A percentile compares a stretch with the other conserved stretches of the same genome.
Evolutionary conservation across 495 filamentous ascomycete species (phyloP).

Genomic region (Annulohypoxylon bovei): DNA sequence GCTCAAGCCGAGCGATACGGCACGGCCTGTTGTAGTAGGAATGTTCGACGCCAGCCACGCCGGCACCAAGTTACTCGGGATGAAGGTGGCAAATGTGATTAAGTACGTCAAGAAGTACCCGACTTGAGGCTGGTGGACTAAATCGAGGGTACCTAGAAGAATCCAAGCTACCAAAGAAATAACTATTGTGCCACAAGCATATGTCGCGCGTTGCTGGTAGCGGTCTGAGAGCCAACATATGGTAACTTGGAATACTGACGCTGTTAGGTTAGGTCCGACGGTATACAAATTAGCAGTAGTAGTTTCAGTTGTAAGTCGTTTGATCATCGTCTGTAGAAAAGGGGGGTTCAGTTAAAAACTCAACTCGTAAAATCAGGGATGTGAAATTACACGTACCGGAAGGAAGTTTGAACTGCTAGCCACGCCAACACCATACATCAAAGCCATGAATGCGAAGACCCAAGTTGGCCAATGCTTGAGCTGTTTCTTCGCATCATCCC

Average conservation of each 20-base stretch:
- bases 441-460: constrained; percentile 41
- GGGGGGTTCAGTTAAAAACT: neutral
- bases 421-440: constrained; percentile 42
- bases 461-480: constrained; percentile 45
- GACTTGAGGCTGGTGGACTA: constrained; percentile 18
- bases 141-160: constrained; percentile 28
- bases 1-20: constrained; percentile 27
- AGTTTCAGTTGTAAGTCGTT: constrained; percentile 54
- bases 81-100: constrained; percentile 23
- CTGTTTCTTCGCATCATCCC: constrained; percentile 37
- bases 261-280: constrained; percentile 62
- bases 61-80: constrained; percentile 25
- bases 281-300: constrained; percentile 64
- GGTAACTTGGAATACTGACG: constrained; percentile 40
- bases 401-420: constrained; percentile 49
- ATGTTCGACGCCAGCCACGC: constrained; percentile 29
- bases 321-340: constrained; percentile 36
- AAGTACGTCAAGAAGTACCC: constrained; percentile 37
- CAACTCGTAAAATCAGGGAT: neutral
- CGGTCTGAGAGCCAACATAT: constrained; percentile 62
- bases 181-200: constrained; percentile 59
- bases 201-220: constrained; percentile 55
- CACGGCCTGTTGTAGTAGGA: constrained; percentile 18
- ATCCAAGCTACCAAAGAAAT: constrained; percentile 56
- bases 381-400: constrained; percentile 20